Conservation (phyloP, 768 basidiomycete species). For the Chalciporus chontae region DNA sequence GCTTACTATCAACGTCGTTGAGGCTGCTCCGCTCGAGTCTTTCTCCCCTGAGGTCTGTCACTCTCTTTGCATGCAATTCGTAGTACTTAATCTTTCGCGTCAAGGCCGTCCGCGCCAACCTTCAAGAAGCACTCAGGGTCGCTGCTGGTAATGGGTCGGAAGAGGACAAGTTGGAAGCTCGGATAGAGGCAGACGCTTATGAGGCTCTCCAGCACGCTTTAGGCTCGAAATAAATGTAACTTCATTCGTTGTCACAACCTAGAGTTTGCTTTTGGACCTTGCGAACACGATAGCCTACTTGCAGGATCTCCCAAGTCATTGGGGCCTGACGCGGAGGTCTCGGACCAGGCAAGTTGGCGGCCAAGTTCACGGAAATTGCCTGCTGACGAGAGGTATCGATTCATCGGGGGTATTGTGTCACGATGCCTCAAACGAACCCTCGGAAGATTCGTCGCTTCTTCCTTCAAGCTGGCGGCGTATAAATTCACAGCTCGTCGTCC, state of each 20-base stretch:
- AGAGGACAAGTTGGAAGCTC: constrained; percentile 89
- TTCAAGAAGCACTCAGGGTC: constrained; percentile 85
- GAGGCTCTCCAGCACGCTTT: constrained; percentile 92
- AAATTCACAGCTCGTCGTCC: not conserved
- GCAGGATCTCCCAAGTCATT: not conserved
- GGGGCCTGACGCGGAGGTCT: not conserved
- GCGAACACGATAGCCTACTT: not conserved
- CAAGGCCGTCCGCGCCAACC: constrained; percentile 86
- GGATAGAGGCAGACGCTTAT: constrained; percentile 94
- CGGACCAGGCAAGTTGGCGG: too few species aligned
- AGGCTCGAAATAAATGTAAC: constrained; percentile 38
- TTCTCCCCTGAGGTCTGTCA: constrained; percentile 83
- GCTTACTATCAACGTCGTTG: constrained; percentile 94
- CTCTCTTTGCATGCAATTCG: not conserved
- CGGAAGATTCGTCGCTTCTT: not conserved
- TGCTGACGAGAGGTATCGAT: too few species aligned
- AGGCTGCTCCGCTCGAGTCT: constrained; percentile 87
- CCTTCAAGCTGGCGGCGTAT: not conserved
- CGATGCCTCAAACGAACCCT: not conserved
- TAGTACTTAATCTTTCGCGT: constrained; percentile 8
- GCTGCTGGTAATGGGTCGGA: constrained; percentile 82
- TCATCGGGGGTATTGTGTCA: not conserved
- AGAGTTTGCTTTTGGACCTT: constrained; percentile 9
- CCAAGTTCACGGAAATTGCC: too few species aligned
- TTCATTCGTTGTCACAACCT: constrained; percentile 5